These are phyloP conservation scores for Sphagnum tenellum DNA, from an alignment of 225 moss, liverwort and hornwort species.

Conservation along the genomic window DNA sequence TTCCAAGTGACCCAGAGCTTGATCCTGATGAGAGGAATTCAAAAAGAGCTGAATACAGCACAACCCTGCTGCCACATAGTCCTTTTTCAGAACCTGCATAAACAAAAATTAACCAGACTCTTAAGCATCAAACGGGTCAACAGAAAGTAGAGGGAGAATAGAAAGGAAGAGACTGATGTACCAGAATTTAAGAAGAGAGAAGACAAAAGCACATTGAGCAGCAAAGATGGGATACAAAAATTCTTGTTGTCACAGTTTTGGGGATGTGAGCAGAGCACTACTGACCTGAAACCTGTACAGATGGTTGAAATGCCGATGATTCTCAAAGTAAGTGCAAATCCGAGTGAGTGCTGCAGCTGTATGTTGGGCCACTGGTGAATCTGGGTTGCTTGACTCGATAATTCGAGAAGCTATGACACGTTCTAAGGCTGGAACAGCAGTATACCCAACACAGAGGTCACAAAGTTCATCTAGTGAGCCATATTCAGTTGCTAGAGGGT, in stretches of 20 bases:
- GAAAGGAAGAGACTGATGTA: too few relatives aligned
- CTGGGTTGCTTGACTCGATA: conserved; percentile 40
- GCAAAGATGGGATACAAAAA: too few relatives aligned
- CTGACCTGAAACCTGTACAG: conserved; percentile 90
- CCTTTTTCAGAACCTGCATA: conserved; percentile 87
- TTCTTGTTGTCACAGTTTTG: too few relatives aligned
- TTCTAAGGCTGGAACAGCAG: conserved; percentile 64
- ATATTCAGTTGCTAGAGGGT: conserved; percentile 71
- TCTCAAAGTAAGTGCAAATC: conserved; percentile 79
- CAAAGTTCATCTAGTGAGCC: conserved; percentile 93
- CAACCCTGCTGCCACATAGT: conserved; percentile 91
- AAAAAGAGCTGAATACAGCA: conserved; percentile 97
- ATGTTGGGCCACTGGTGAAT: conserved; percentile 72
- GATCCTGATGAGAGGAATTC: conserved; percentile 74
- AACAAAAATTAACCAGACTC: background rate
- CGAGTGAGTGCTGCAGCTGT: conserved; percentile 66
- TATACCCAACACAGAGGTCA: conserved; percentile 79
- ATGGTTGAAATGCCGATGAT: conserved; percentile 94
- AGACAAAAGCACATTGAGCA: too few relatives aligned
- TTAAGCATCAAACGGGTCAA: background rate
- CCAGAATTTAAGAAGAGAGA: too few relatives aligned
- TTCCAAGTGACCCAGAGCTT: conserved; percentile 87
- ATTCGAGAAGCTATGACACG: conserved; percentile 52
- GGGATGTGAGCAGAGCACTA: too few relatives aligned
- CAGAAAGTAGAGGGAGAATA: too few relatives aligned